These are phyloP conservation scores for Pseudevernia furfuracea DNA, from an alignment of 495 filamentous ascomycete species.

Conservation along the genomic window DNA sequence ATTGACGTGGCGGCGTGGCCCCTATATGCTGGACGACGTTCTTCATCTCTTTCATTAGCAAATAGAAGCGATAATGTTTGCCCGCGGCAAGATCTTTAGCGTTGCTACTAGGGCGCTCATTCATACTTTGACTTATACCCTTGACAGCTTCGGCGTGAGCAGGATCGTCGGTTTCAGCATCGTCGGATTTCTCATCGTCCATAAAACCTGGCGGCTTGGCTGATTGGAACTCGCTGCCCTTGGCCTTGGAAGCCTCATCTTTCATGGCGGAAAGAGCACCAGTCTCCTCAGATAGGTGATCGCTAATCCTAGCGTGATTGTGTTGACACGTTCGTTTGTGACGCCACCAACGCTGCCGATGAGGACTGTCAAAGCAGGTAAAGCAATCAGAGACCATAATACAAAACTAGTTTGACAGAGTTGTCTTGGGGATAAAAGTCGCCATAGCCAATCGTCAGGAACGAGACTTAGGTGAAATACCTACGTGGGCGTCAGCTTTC, in stretches of 20 bases:
- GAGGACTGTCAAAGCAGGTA: constrained; percentile 71
- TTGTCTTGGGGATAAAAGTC: constrained; percentile 61
- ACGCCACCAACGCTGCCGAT: constrained; percentile 73
- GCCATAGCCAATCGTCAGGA: constrained; percentile 80
- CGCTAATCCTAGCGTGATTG: constrained; percentile 1
- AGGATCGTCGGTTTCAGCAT: neutral
- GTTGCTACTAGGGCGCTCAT: constrained; percentile 28
- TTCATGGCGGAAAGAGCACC: constrained; percentile 58
- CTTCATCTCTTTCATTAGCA: constrained; percentile 58
- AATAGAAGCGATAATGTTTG: constrained; percentile 52
- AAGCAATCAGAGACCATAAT: constrained; percentile 72
- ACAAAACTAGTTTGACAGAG: constrained; percentile 67
- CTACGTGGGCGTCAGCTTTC: neutral
- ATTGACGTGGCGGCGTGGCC: constrained; percentile 53
- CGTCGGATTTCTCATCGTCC: constrained; percentile 2
- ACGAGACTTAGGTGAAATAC: constrained; percentile 57
- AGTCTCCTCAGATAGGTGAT: constrained; percentile 1
- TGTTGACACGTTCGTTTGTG: constrained; percentile 51
- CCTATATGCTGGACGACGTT: constrained; percentile 55
- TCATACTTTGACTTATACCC: constrained; percentile 27
- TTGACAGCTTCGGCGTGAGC: constrained; percentile 24
- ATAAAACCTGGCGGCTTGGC: constrained; percentile 13
- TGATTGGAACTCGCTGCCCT: constrained; percentile 4
- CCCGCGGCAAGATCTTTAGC: constrained; percentile 39
- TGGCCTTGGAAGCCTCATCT: constrained; percentile 39